phyloP scores from a whole-genome alignment of 2,329 filamentous ascomycete species.

The Xylariaceae sp. region DNA sequence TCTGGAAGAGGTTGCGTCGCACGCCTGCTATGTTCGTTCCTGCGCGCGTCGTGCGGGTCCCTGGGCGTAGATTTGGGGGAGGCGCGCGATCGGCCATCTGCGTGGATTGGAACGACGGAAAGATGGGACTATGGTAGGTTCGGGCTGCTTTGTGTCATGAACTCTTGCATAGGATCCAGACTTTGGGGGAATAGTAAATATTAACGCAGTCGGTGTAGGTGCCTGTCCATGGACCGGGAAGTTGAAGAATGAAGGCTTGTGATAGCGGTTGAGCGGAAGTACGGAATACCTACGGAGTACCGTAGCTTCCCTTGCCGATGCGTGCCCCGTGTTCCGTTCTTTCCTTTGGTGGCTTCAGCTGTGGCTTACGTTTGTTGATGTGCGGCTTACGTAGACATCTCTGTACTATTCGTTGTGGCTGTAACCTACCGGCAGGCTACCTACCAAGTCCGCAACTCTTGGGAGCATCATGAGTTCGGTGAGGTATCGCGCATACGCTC shows the following conservation, averaged over 20 bases:
- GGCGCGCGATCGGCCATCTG: conserved; percentile 31
- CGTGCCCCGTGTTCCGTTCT: too few species aligned
- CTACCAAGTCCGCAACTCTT: too few species aligned
- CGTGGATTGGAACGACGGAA: not conserved
- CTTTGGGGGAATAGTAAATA: not conserved
- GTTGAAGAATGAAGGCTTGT: conserved; percentile 7
- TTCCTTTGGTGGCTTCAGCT: not conserved
- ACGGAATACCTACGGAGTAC: not conserved
- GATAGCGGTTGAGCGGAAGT: not conserved
- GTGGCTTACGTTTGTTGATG: not conserved
- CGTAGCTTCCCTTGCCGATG: too few species aligned
- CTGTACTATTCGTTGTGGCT: not conserved
- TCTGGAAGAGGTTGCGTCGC: conserved; percentile 57
- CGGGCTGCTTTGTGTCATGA: not conserved
- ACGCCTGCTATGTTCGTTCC: conserved; percentile 35
- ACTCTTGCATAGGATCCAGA: not conserved
- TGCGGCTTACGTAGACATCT: not conserved
- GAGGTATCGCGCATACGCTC: too few species aligned
- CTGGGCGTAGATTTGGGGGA: conserved; percentile 20
- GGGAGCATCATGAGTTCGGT: too few species aligned
- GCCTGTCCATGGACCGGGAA: not conserved
- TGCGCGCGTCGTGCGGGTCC: conserved; percentile 24
- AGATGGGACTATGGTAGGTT: not conserved
- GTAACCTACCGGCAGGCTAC: too few species aligned
- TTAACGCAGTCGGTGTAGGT: not conserved